These are phyloP conservation scores for Xylariaceae sp. DNA, from an alignment of 2,329 filamentous ascomycete genomes.

Conservation along the genomic window DNA sequence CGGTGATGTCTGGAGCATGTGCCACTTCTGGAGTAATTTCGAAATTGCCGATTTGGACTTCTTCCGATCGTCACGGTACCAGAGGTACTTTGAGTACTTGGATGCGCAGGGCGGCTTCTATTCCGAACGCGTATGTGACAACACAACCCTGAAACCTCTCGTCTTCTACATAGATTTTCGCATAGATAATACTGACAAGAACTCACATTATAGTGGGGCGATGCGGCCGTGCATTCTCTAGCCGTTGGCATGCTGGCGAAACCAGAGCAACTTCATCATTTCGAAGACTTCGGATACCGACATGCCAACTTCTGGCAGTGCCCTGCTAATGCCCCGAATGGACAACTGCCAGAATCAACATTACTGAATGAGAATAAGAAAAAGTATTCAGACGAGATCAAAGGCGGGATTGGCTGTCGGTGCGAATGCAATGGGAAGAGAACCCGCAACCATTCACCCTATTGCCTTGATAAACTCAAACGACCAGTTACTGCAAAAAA, in stretches of 20 bases:
- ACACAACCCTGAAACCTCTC: not conserved
- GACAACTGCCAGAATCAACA: conserved; percentile 32
- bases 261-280: conserved; percentile 39
- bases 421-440: conserved; percentile 37
- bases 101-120: conserved; percentile 42
- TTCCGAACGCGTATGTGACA: conserved; percentile 35
- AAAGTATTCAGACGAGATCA: conserved; percentile 26
- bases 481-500: conserved; percentile 30
- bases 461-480: conserved; percentile 38
- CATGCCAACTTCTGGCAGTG: conserved; percentile 34
- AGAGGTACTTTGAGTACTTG: conserved; percentile 38
- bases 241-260: conserved; percentile 40
- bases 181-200: conserved; percentile 3
- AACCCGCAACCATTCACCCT: conserved; percentile 30
- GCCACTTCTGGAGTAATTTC: conserved; percentile 47
- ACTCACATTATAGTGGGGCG: conserved; percentile 35
- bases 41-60: conserved; percentile 45
- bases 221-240: conserved; percentile 42
- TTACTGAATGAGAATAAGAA: conserved; percentile 22
- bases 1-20: conserved; percentile 41
- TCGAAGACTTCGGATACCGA: conserved; percentile 41
- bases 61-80: conserved; percentile 38
- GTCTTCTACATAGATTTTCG: not conserved
- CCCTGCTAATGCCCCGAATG: conserved; percentile 34
- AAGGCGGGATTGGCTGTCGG: conserved; percentile 38